phyloP scores from a whole-genome alignment of 805 yeast genomes.

The Yueomyces sp. region DNA sequence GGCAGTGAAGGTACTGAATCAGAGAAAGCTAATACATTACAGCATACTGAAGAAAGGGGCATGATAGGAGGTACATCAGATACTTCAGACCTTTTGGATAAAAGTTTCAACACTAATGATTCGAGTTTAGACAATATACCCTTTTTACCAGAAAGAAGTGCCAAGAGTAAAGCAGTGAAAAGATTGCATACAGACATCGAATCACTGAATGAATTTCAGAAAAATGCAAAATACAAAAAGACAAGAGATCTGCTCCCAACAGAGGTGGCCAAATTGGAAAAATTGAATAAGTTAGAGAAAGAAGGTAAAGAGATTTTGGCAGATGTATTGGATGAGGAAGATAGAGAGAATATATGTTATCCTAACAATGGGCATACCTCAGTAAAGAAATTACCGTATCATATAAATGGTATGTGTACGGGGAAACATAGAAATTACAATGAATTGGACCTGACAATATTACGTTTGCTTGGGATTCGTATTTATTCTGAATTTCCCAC shows the following conservation, averaged over 20 bases:
- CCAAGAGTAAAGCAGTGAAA: slow-evolving; percentile 53
- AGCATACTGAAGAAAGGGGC: background rate
- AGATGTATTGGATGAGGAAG: slow-evolving; percentile 2
- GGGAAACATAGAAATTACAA: slow-evolving; percentile 45
- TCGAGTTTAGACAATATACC: slow-evolving; percentile 1
- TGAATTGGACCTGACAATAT: slow-evolving; percentile 29
- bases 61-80: background rate
- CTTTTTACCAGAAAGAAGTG: slow-evolving; percentile 28
- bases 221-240: slow-evolving; percentile 32
- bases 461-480: slow-evolving; percentile 45
- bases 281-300: slow-evolving; percentile 17
- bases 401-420: slow-evolving; percentile 42
- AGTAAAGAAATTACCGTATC: slow-evolving; percentile 19
- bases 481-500: slow-evolving; percentile 25
- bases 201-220: slow-evolving; percentile 50
- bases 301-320: slow-evolving; percentile 10
- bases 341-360: slow-evolving; percentile 2
- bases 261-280: slow-evolving; percentile 24
- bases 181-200: slow-evolving; percentile 58
- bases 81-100: background rate
- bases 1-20: background rate
- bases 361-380: background rate
- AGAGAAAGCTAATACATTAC: background rate
- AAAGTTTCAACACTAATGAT: background rate
- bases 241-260: slow-evolving; percentile 26